These are phyloP conservation scores for Penicillium sp. DNA, from an alignment of 2,329 filamentous ascomycete species.

Conservation along the genomic window DNA sequence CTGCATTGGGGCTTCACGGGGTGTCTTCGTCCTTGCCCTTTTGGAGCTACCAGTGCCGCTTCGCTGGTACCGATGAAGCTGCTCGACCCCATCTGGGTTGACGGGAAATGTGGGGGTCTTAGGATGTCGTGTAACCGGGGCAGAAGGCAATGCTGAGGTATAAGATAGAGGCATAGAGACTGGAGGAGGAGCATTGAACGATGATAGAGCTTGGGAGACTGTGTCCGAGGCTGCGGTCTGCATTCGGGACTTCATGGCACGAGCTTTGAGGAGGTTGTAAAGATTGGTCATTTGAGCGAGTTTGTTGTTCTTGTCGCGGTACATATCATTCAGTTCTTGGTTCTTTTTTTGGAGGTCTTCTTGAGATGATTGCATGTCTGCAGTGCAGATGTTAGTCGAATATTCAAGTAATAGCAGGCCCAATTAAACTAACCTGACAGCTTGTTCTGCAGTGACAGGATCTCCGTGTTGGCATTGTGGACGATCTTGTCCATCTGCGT, in stretches of 20 bases:
- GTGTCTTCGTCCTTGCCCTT: conserved; percentile 19
- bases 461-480: conserved; percentile 71
- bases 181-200: conserved; percentile 16
- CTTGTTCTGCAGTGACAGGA: conserved; percentile 63
- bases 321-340: conserved; percentile 64
- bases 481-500: conserved; percentile 69
- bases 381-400: conserved; percentile 4
- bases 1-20: conserved; percentile 29
- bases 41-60: conserved; percentile 41
- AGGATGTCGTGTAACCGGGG: conserved; percentile 16
- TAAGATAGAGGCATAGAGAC: conserved; percentile 3
- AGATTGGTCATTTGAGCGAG: conserved; percentile 64
- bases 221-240: conserved; percentile 55
- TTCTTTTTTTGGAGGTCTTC: conserved; percentile 66
- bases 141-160: not conserved
- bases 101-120: conserved; percentile 27
- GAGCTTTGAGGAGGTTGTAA: conserved; percentile 56
- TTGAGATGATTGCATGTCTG: conserved; percentile 60
- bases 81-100: conserved; percentile 33
- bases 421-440: conserved; percentile 54
- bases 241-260: conserved; percentile 54
- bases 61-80: conserved; percentile 39
- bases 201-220: conserved; percentile 45
- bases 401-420: not conserved
- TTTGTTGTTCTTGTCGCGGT: conserved; percentile 68